Evolutionary conservation across 176 grass and related monocot species (phyloP), one percentile per base, ranked within the genome.

Genomic region (Cenchrus purpureus): DNA sequence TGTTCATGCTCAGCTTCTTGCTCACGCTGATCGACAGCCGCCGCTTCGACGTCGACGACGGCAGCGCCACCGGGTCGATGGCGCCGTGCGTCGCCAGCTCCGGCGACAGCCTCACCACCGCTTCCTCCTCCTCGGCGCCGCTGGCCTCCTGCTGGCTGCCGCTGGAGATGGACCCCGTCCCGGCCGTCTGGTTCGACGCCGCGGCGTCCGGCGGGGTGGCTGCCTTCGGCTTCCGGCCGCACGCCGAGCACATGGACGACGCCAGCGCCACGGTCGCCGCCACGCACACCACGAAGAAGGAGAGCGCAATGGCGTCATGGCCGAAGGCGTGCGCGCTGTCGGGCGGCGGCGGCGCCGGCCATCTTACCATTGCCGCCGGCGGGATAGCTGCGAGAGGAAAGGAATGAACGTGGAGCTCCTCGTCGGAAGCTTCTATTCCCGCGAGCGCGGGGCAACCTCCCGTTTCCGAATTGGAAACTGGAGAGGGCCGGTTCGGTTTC

Each of bases 241-340:
- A 99, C 34, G 97, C 83, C 5, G 93, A 91, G 87, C 97, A 99
- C 70, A 99, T 71, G 80, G 90, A 91, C 43, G 86, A 89, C 53
- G 87, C 28, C 16, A 99, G 82, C 51, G 57, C 65, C 3, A 96
- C 49, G 59, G 89, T 83, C 19, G 93, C 93, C 2, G 82, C 87
- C 31, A 89, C 45, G 80, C 93, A 94, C 50, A 80, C 90, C 6
- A 86, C 78, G 14, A 90, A 57, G 83, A 99, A 86, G 66, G 84
- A 74, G 20, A 91, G 46, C 46, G 75, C 49, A 53, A 91, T 32
- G 44, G 72, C 74, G 40, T 88, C 84, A 67, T 90, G 87, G 40
- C 74, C 49, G 0, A 84, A 83, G 51, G 6, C 10, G 34, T 76
- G 74, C 50, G 45, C 46, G 63, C 69, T 14, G 65, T 54, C 67